Evolutionary conservation across 2,329 filamentous ascomycete genomes (phyloP), one percentile per base, ranked within the genome.

Genomic region (Trichophyton verrucosum): DNA sequence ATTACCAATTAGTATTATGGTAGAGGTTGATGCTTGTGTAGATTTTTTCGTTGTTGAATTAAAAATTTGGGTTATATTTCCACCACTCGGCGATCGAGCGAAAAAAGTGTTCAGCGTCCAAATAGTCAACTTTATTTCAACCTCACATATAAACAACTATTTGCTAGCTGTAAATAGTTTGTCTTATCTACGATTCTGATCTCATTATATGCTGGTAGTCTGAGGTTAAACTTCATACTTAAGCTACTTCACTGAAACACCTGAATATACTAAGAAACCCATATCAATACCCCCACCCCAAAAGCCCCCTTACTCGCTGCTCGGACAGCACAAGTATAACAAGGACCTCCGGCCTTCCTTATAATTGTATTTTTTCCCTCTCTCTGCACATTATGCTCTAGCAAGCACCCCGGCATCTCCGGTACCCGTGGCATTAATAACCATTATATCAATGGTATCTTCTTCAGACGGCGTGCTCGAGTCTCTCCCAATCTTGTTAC

Each of bases 351-450:
- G 0, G 40, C 38, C 30, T 42, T 57, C 44, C 60, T 57, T n/a
- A 58, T 42, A 22, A 61, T 2, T 11, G 60, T 55, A 53, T 58
- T 47, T 20, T 57, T 57, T 58, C 13, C 53, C 60, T 30, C 44
- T 61, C 55, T 58, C 55, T 17, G 60, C 38, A 30, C 60, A 61
- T 55, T 55, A 58, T 15, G 60, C 55, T 15, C 60, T 49, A 3
- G 60, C 60, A 7, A 58, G 22, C 5, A 58, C 17, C 42, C 58
- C 60, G 7, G 57, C 60, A 49, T 58, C 55, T 27, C 44, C 55
- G 7, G n/a, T 47, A 42, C 60, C 53, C 33, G 58, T 61, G 11
- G 60, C 60, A 20, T 61, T 46, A 53, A 61, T 61, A 38, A 61
- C 30, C 27, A 61, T 51, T 6, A 61, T 3, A 11, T 60, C 42